Base-by-base conservation (phyloP, 108 stramenopile species). In the Halocafeteria seosinensis region DNA sequence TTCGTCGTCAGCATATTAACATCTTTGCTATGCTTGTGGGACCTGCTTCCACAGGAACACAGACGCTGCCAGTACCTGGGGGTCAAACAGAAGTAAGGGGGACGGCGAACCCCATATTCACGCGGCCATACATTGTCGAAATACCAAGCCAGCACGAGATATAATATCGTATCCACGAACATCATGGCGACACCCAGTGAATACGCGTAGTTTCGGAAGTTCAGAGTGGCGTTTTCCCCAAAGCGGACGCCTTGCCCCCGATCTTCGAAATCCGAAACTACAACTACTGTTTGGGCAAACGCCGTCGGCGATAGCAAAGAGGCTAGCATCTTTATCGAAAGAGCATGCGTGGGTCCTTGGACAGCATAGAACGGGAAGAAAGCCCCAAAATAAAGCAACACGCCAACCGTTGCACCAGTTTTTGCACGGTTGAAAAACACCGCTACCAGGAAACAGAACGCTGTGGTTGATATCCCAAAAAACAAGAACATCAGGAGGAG, bases 361-460 rank as follows among this genome's bases (percentile, higher is more conserved):
- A 72, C 32, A 17, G 79, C 71, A 59, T 69, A 71, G 61, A 68
- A 81, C 26, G 78, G 80, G 55, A 83, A 81, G 63, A 74, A 83
- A 17, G 69, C 42, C 11, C 67, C 78, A 50, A 83, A 79, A 64
- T 77, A 83, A 12, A 83, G 28, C 32, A 83, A 29, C 13, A 75
- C 69, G 35, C 78, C 82, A 21, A 81, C 50, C 30, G 78, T 72
- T 32, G 77, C 55, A 13, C 80, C 82, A 9, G 74, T 72, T 38
- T 74, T 78, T 0, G 82, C 50, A 34, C 75, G 73, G 25, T 57
- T 61, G 60, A 78, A 78, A 47, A 74, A 72, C 0, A 74, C 71
- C 35, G 74, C 35, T 38, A 72, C 35, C 51, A 73, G 33, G 34
- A 69, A 69, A 13, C 29, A 62, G 33, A 78, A 73, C 29, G 72